Base-by-base conservation (phyloP, 2,329 filamentous ascomycete genomes). In the Penicillium freii region DNA sequence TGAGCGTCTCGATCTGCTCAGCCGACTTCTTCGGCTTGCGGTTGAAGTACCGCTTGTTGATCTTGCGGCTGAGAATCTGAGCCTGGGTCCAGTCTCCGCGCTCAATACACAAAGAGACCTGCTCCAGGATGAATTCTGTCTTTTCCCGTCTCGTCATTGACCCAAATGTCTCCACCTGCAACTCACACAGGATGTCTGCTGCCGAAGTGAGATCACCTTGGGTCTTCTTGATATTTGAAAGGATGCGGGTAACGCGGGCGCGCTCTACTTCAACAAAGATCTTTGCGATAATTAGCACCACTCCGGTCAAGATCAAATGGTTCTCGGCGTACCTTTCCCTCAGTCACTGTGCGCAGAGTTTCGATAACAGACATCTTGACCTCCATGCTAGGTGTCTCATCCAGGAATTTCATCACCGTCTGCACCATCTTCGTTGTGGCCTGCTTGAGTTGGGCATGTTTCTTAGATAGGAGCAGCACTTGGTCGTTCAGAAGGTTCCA, bases 251-350 rank as follows among this genome's bases (percentile, higher is more conserved):
- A 59, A 99, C 88, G 66, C 94, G 90, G 63, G 94, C 94, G 66
- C 94, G 88, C 82, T 99, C 94, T 52, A 99, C 94, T 81, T 99
- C 94, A 69, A 99, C 93, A 71, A 99, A 99, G 75, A 99, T 99
- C 89, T 88, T 64, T 38, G 51, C 21, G 4, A 47, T 11, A 27
- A 39, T 34, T 42, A 36, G 50, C 43, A 44, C 57, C 5, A 60
- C 51, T 51, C 5, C 34, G 8, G 7, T 46, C 33, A 33, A n/a
- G 39, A 44, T 27, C 17, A 7, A 38, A 49, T 23, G 15, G 31
- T 39, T 10, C 7, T 45, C 21, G 43, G 43, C 79, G 39, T 69
- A 88, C 86, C 83, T 99, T 99, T 78, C 94, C 94, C 78, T 99
- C 94, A 9, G 94, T 99, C 48, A 99, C 93, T 42, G 93, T 97